Conservation (phyloP, 2,329 filamentous ascomycete species). For the Penicillium sclerotigenum region DNA sequence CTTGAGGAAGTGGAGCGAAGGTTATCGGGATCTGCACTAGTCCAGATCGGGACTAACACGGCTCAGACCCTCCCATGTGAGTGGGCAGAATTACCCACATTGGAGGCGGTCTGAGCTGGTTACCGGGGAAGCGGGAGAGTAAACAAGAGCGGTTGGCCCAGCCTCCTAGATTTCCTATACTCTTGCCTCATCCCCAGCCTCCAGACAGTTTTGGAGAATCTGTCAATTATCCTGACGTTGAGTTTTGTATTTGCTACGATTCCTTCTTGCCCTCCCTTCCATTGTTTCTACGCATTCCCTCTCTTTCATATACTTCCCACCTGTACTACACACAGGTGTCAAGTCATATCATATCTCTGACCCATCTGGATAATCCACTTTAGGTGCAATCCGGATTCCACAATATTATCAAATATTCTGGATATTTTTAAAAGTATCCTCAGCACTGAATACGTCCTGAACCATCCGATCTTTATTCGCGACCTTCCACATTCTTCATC, state of each 20-base stretch:
- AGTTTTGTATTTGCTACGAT: slow-evolving; percentile 36
- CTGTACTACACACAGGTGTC: slow-evolving; percentile 14
- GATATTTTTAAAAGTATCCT: not conserved
- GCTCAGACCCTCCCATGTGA: not conserved
- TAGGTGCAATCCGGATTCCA: slow-evolving; percentile 24
- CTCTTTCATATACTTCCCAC: slow-evolving; percentile 21
- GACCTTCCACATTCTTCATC: slow-evolving; percentile 19
- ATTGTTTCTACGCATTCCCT: slow-evolving; percentile 30
- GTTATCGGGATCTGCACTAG: slow-evolving; percentile 13
- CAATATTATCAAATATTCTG: slow-evolving; percentile 6
- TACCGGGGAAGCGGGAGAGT: slow-evolving; percentile 37
- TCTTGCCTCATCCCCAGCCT: slow-evolving; percentile 36
- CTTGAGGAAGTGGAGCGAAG: slow-evolving; percentile 17
- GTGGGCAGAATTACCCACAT: slow-evolving; percentile 9
- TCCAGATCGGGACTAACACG: slow-evolving; percentile 7
- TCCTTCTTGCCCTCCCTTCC: slow-evolving; percentile 27
- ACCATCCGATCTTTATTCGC: slow-evolving; percentile 9
- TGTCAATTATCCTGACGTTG: slow-evolving; percentile 20
- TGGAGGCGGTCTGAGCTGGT: slow-evolving; percentile 34
- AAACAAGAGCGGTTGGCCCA: slow-evolving; percentile 45
- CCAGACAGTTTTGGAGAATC: slow-evolving; percentile 19
- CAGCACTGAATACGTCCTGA: slow-evolving; percentile 3
- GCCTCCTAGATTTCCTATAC: slow-evolving; percentile 36
- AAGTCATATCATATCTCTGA: slow-evolving; percentile 24
- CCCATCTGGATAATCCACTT: slow-evolving; percentile 18